Evolutionary conservation across 108 stramenopile genomes (phyloP).

Genomic region (Schizochytrium sp.): DNA sequence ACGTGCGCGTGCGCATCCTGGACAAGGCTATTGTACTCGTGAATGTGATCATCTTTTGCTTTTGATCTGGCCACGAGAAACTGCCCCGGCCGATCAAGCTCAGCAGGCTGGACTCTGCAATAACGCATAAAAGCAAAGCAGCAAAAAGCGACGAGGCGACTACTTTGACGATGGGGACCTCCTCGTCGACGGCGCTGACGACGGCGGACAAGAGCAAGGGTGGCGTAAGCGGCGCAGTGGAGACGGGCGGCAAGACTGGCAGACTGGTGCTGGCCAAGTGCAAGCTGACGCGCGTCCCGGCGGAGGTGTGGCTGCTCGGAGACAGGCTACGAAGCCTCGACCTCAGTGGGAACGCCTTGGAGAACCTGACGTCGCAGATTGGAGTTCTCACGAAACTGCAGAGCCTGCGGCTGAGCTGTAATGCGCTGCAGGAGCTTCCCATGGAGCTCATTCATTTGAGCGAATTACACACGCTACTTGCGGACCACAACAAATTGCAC

Average conservation of each 20-base stretch:
- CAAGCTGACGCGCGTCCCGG: background rate
- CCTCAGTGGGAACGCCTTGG: background rate
- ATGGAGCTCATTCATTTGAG: background rate
- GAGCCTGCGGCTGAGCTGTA: background rate
- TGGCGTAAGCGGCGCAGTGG: background rate
- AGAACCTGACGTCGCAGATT: background rate
- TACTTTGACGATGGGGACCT: background rate
- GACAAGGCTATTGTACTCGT: too few relatives aligned
- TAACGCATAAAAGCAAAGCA: too few relatives aligned
- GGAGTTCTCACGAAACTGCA: background rate
- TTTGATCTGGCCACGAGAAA: too few relatives aligned
- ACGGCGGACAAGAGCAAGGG: background rate
- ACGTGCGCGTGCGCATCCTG: too few relatives aligned
- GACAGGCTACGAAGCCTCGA: background rate
- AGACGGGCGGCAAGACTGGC: background rate
- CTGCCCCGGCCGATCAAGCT: too few relatives aligned
- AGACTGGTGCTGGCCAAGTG: background rate
- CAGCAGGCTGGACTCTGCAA: too few relatives aligned
- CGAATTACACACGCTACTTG: background rate
- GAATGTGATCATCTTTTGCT: too few relatives aligned
- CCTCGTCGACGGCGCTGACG: background rate
- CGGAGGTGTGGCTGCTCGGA: conserved; percentile 4
- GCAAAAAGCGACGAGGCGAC: too few relatives aligned
- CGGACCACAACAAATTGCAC: background rate
- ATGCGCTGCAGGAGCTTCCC: background rate